Evolutionary conservation across 768 basidiomycete species (phyloP).

Genomic region (Ephemerocybe angulata): DNA sequence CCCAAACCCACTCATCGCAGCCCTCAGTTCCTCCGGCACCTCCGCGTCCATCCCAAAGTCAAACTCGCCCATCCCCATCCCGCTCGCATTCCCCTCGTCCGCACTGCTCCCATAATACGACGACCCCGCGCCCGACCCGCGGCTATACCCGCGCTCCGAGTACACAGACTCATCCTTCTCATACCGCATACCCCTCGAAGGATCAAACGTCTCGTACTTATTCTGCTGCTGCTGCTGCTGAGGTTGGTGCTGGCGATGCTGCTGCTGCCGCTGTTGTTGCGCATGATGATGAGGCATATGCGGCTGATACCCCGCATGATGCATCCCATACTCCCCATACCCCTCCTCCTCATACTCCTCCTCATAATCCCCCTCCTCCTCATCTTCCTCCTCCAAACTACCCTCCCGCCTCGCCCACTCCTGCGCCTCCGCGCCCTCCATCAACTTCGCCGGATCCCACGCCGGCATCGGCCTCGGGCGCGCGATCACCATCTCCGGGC

Average conservation of each 20-base stretch:
- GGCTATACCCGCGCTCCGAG: no score
- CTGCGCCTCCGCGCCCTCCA: slow-evolving; percentile 3
- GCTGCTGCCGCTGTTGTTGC: not conserved
- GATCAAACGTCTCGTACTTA: not conserved
- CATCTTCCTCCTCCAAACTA: slow-evolving; percentile 15
- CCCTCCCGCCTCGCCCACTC: slow-evolving; percentile 10
- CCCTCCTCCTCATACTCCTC: not conserved
- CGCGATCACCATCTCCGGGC: slow-evolving; percentile 6
- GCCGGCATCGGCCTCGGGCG: slow-evolving; percentile 1
- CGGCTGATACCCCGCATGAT: not conserved
- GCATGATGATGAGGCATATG: not conserved
- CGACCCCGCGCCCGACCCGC: no score
- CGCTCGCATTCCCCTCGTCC: not conserved
- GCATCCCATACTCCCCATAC: not conserved
- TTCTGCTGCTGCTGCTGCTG: not conserved
- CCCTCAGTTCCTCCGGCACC: slow-evolving; percentile 9
- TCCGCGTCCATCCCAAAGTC: not conserved
- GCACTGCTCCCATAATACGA: not conserved
- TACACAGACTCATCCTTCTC: not conserved
- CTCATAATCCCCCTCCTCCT: slow-evolving; percentile 1
- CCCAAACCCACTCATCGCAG: slow-evolving; percentile 5
- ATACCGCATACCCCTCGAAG: not conserved
- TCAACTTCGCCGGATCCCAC: slow-evolving; percentile 1
- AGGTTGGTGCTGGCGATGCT: not conserved
- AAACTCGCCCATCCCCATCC: not conserved